Evolutionary conservation across 768 basidiomycete species (phyloP).

Genomic region (Leccinum uliginosum): DNA sequence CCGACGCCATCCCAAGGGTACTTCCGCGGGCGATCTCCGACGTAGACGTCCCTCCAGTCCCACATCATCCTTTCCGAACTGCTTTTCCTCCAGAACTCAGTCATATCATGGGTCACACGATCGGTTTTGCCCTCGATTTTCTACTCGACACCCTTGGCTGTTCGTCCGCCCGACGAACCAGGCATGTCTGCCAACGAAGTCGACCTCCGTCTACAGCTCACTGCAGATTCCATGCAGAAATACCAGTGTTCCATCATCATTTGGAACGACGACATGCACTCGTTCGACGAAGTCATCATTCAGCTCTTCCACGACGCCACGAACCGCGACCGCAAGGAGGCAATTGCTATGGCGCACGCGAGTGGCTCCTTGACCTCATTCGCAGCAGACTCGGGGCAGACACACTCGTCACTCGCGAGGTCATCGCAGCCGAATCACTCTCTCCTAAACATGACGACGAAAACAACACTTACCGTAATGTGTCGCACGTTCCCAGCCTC

Average conservation of each 20-base stretch:
- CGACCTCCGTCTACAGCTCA: constrained; percentile 68
- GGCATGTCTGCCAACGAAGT: constrained; percentile 61
- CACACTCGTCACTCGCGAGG: constrained; percentile 61
- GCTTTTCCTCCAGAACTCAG: constrained; percentile 60
- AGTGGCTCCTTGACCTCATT: constrained; percentile 82
- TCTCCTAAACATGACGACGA: constrained; percentile 51
- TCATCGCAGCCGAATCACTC: constrained; percentile 67
- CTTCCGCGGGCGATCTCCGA: constrained; percentile 37
- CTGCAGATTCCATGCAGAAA: constrained; percentile 73
- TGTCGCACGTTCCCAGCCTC: constrained; percentile 34
- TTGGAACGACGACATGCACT: constrained; percentile 98
- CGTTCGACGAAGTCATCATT: constrained; percentile 83
- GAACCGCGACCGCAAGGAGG: constrained; percentile 51
- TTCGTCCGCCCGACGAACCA: constrained; percentile 80
- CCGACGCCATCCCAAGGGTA: constrained; percentile 40
- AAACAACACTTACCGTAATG: constrained; percentile 40
- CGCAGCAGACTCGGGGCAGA: constrained; percentile 66
- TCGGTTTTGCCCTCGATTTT: constrained; percentile 78
- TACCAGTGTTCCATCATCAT: constrained; percentile 79
- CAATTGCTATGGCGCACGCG: constrained; percentile 51
- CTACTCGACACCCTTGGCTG: constrained; percentile 77
- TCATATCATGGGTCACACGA: constrained; percentile 69
- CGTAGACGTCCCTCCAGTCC: constrained; percentile 55
- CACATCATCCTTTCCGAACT: constrained; percentile 54
- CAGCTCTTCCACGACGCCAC: constrained; percentile 59